A percentile compares a stretch with the other conserved stretches of the same genome.
Conservation (phyloP, 352 stramenopile species). For the Phytophthora ramorum region DNA sequence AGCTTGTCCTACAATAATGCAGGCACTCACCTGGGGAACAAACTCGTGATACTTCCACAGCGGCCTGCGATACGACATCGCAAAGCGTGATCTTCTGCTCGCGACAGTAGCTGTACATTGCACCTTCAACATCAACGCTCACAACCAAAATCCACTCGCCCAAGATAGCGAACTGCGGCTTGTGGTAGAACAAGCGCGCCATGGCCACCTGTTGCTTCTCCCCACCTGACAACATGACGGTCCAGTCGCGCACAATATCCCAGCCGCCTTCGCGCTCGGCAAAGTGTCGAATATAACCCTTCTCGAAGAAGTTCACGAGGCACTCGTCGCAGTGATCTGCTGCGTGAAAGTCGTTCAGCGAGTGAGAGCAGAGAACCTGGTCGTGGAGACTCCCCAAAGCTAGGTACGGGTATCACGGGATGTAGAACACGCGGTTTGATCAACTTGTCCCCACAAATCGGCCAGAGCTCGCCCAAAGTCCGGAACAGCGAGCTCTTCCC, state of each 20-base stretch:
- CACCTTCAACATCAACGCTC: slow-evolving; percentile 80
- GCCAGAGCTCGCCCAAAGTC: slow-evolving; percentile 87
- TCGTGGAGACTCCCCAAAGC: slow-evolving; percentile 88
- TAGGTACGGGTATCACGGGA: slow-evolving; percentile 86
- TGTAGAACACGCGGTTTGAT: slow-evolving; percentile 88
- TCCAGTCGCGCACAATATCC: slow-evolving; percentile 82
- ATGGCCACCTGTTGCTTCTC: slow-evolving; percentile 92
- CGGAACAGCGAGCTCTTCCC: slow-evolving; percentile 88
- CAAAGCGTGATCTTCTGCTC: slow-evolving; percentile 90
- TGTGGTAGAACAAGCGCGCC: slow-evolving; percentile 87
- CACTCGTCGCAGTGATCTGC: slow-evolving; percentile 54
- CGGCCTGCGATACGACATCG: slow-evolving; percentile 86
- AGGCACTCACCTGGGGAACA: slow-evolving; percentile 61
- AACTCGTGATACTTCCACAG: slow-evolving; percentile 89
- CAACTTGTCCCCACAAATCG: slow-evolving; percentile 68
- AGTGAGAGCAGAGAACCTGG: slow-evolving; percentile 88
- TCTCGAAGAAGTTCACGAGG: slow-evolving; percentile 65
- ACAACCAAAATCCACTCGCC: slow-evolving; percentile 86
- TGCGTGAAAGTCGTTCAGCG: slow-evolving; percentile 54
- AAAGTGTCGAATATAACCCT: slow-evolving; percentile 77
- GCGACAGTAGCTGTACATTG: slow-evolving; percentile 81
- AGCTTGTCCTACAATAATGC: slow-evolving; percentile 4
- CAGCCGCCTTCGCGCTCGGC: slow-evolving; percentile 67
- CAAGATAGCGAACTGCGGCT: slow-evolving; percentile 87
- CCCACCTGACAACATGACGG: slow-evolving; percentile 80